Base-by-base conservation (phyloP, 2,329 filamentous ascomycete species). In the Zopfia rhizophila region DNA sequence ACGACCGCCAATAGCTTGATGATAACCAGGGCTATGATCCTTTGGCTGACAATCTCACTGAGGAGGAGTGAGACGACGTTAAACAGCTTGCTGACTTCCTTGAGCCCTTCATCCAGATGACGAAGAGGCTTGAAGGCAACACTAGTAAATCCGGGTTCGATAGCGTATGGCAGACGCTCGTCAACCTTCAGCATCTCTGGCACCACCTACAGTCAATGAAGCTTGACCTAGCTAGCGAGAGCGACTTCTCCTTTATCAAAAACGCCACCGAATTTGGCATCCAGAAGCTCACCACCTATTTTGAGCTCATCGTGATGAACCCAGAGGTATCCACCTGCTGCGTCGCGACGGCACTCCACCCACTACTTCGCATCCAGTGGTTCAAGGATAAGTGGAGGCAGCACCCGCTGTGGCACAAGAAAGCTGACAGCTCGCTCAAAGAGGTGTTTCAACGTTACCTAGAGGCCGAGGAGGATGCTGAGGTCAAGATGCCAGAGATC, bases 271-370 rank as follows among this genome's bases (percentile, higher is more conserved):
- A n/a, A 4, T 43, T 37, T 38, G 29, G 31, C 17, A 7, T 35
- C 1, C 23, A 51, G 38, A 51, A 47, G 38, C 42, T 44, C 18
- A 51, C 32, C 28, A 42, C 32, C 14, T 51, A 51, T 18, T 45
- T 45, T 33, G 18, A 38, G 10, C 40, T 36, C 33, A 29, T 51
- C 3, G 33, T 51, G 10, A 40, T 48, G 4, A 3, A 45, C 2
- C 43, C 25, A 3, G n/a, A 27, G 3, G n/a, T 30, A 5, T 48
- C 22, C 10, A 37, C 27, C 13, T 47, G 44, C 21, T 28, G 8
- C 12, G 32, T 51, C 11, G 43, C 43, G 12, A 51, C 38, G 10
- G 35, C 38, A 17, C 38, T 52, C n/a, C 23, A 51, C 22, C 38
- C 38, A 8, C 29, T 22, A 6, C 39, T 51, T 5, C 43, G 48